Evolutionary conservation across 2,329 filamentous ascomycete genomes (phyloP), one percentile per base, ranked within the genome.

Genomic region (Trichoderma atrobrunneum): DNA sequence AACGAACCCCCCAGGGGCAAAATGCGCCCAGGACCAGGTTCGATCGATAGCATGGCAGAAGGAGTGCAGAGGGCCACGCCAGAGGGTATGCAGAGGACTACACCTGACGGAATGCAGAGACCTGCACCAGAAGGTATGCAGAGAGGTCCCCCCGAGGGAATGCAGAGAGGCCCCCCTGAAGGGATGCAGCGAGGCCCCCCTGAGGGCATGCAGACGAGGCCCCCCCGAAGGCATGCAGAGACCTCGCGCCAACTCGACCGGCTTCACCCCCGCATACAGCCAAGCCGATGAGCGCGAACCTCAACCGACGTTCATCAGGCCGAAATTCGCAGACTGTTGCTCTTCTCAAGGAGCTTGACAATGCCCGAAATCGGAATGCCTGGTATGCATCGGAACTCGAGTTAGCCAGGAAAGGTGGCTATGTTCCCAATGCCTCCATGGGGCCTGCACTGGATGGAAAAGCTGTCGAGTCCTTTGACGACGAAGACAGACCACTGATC

Each of bases 351-450:
- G 96, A 99, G 79, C 86, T 99, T 2, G 95, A 99, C 79, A 87
- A 90, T 10, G 88, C 91, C 4, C 93, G 93, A 77, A 96, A 92
- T 78, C 90, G 93, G 66, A 98, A 97, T 82, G 95, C 95, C 0
- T 99, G 96, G 96, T 98, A 97, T 81, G 94, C 94, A 8, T 98
- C 95, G 0, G 96, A 99, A 82, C 86, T 99, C 60, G 94, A 97
- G 72, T 85, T 99, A 74, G 97, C 96, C 7, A 90, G 93, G 64
- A 97, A 97, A 82, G 90, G 93, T 54, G 96, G 96, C 6, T 99
- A 98, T 78, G 87, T 90, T 7, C 88, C 93, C 18, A 94, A 89
- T 74, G 85, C 90, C 3, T 90, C 90, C 1, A 87, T 90, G 30
- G 93, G 89, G 78, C 90, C 93, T 16, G 86, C 90, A 0, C 85